Conservation (phyloP, 371 early-diverging fungal genomes). For the Apophysomyces elegans region DNA sequence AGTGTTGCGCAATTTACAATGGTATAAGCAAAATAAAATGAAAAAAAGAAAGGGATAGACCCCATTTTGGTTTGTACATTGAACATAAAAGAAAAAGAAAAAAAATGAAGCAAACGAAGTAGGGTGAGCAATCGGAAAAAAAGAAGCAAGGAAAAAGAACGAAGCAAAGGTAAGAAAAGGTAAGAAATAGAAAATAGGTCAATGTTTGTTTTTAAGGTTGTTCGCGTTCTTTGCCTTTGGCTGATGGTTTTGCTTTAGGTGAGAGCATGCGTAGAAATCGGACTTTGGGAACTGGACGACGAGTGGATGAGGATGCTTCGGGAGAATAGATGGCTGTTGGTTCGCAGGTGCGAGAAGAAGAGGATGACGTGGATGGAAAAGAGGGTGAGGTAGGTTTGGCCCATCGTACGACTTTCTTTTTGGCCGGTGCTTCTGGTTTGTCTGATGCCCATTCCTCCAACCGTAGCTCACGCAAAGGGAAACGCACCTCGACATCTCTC, state of each 20-base stretch:
- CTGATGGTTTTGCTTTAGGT: not conserved
- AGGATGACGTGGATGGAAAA: not conserved
- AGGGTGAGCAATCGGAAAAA: not conserved
- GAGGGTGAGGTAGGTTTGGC: not conserved
- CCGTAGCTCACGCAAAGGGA: not conserved
- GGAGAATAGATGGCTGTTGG: not conserved
- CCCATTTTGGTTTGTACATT: no score
- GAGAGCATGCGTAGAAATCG: not conserved
- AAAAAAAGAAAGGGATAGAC: no score
- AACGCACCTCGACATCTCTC: not conserved
- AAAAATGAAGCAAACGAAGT: no score
- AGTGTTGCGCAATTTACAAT: no score
- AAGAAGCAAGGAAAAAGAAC: not conserved
- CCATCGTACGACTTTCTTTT: not conserved
- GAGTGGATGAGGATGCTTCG: not conserved
- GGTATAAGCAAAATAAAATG: no score
- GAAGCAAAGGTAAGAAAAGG: not conserved
- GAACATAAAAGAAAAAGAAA: no score
- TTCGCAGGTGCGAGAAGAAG: not conserved
- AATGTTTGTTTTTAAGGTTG: not conserved
- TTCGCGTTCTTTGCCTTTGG: conserved; percentile 4
- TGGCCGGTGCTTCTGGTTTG: not conserved
- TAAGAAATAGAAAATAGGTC: not conserved
- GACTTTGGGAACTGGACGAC: not conserved
- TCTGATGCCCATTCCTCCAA: conserved; percentile 2